Base-by-base conservation (phyloP, 208 protist genomes). In the Wallacemonas sp. region DNA sequence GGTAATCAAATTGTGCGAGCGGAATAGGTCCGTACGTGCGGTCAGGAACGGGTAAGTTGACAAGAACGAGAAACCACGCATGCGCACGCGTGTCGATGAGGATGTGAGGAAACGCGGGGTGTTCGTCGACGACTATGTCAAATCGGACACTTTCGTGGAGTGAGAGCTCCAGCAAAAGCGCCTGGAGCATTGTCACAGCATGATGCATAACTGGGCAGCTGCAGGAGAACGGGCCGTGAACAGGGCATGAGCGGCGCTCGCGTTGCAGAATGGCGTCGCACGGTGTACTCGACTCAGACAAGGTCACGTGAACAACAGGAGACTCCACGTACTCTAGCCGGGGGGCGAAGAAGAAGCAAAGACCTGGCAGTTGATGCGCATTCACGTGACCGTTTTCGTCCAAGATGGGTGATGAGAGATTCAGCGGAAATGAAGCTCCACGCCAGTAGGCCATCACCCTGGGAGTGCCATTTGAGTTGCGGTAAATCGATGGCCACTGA, bases 191-290 rank as follows among this genome's bases (percentile, higher is more conserved):
- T 33, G 65, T 72, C 24, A 67, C 69, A 4, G 74, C 44, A 36
- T 79, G 24, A 46, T 80, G 76, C 63, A 89, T 82, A 5, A 74
- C 46, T 44, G 66, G 44, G 65, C 83, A 89, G 14, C 77, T 71
- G 47, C 83, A 89, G 11, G 70, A 65, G 58, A 89, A 89, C 9
- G 83, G 83, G 2, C 83, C 83, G 39, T 89, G 83, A 3, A 74
- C 29, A 8, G 68, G 74, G 65, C 83, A 89, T 24, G 80, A 72
- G 8, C 41, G 46, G 48, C 52, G 52, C 19, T 58, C 52, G 6
- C 23, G 26, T 21, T 58, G 52, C 65, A 81, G 39, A 67, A 21
- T 30, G 65, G 19, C 14, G 26, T 54, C 46, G 61, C 68, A 69
- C 55, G 70, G 24, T 34, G 74, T 38, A 21, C 65, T 21, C n/a